These are phyloP conservation scores for Porodaedalea pini DNA, from an alignment of 1,284 basidiomycete species.

Conservation along the genomic window DNA sequence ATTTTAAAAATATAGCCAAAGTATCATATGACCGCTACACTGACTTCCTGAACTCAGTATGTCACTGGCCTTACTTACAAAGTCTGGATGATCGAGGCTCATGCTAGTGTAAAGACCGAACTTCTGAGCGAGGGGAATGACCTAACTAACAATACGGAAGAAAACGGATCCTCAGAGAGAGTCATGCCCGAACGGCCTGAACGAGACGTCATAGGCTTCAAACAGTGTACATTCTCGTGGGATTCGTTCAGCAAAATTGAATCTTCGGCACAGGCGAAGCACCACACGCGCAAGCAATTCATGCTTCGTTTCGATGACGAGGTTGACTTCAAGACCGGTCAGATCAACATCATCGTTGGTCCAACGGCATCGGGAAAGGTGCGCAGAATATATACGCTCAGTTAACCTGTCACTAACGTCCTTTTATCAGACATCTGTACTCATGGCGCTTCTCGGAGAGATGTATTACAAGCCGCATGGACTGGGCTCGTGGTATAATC, in stretches of 20 bases:
- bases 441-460: constrained; percentile 19
- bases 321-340: constrained; percentile 10
- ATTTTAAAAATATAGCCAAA: constrained; percentile 7
- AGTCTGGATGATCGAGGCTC: neutral
- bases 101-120: constrained; percentile 6
- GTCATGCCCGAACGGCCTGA: neutral
- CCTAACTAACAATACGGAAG: neutral
- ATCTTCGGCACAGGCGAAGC: neutral
- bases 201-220: constrained; percentile 8
- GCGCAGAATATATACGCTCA: neutral
- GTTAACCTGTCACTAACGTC: neutral
- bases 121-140: constrained; percentile 5
- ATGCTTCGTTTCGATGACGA: constrained; percentile 13
- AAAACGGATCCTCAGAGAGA: neutral
- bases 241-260: neutral
- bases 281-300: constrained; percentile 11
- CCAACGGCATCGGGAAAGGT: constrained; percentile 20
- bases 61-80: constrained; percentile 3
- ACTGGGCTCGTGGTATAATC: constrained; percentile 37
- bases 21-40: constrained; percentile 13
- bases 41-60: constrained; percentile 9
- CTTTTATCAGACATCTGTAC: constrained; percentile 12
- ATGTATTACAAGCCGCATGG: constrained; percentile 19
- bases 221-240: constrained; percentile 16
- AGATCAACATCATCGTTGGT: constrained; percentile 18